phyloP scores from a whole-genome alignment of 768 basidiomycete genomes.

The Phaeotremella skinneri region DNA sequence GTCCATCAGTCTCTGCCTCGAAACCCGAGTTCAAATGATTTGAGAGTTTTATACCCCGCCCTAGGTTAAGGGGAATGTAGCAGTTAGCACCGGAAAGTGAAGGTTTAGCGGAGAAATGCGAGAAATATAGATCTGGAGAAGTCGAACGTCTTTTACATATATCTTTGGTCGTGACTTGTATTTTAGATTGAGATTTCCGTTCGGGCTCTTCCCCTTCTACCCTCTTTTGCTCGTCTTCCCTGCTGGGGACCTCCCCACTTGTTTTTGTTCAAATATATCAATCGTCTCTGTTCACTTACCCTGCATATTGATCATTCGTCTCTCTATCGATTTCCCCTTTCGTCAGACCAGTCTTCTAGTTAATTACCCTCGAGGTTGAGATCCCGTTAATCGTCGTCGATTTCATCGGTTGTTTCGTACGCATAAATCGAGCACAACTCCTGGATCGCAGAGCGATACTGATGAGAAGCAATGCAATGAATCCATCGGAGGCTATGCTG shows the following conservation, averaged over 20 bases:
- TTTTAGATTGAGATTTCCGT: too few relatives aligned
- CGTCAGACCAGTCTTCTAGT: neutral
- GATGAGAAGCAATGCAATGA: too few relatives aligned
- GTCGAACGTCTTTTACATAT: neutral
- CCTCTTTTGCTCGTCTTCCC: neutral
- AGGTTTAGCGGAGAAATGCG: neutral
- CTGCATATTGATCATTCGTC: neutral
- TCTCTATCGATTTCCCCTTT: neutral
- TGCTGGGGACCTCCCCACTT: neutral
- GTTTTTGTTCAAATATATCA: neutral
- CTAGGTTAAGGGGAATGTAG: neutral
- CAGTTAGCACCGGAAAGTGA: neutral
- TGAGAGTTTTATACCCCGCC: constrained; percentile 33
- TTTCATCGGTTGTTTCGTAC: too few relatives aligned
- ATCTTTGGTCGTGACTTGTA: too few relatives aligned
- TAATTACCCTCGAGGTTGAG: neutral
- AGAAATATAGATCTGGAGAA: neutral
- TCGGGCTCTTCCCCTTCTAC: neutral
- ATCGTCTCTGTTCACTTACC: neutral
- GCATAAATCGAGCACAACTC: too few relatives aligned
- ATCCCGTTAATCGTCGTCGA: neutral
- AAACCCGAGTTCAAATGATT: constrained; percentile 38
- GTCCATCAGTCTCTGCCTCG: constrained; percentile 30
- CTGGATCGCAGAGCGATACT: too few relatives aligned
- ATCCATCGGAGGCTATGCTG: too few relatives aligned